Conservation (phyloP, 192 early-diverging fungal genomes). For the Coemansia sp. region DNA sequence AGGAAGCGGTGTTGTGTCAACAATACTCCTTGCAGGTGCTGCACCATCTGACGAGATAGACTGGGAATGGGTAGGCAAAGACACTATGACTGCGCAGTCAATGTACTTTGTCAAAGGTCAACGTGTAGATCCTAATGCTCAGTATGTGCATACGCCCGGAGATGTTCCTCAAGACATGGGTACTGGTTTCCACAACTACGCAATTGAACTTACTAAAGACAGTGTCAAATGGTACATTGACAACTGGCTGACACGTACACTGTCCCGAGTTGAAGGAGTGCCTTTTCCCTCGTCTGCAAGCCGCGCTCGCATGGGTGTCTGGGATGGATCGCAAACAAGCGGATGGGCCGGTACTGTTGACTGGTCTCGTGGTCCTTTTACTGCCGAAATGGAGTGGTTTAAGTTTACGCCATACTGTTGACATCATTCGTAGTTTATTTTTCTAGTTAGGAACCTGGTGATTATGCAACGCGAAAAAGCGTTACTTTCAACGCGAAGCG, state of each 20-base stretch:
- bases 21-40: slow-evolving; percentile 52
- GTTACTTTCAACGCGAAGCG: no score
- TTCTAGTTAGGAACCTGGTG: neutral
- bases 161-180: slow-evolving; percentile 38
- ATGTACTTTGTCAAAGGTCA: slow-evolving; percentile 56
- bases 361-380: slow-evolving; percentile 34
- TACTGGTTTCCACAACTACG: slow-evolving; percentile 54
- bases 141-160: slow-evolving; percentile 31
- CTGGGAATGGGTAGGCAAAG: slow-evolving; percentile 62
- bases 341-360: slow-evolving; percentile 50
- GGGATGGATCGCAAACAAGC: slow-evolving; percentile 48
- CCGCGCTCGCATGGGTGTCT: slow-evolving; percentile 44
- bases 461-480: no score
- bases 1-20: slow-evolving; percentile 54
- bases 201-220: slow-evolving; percentile 57
- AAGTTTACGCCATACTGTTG: slow-evolving; percentile 7
- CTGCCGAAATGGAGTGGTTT: slow-evolving; percentile 23
- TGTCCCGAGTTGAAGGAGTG: slow-evolving; percentile 18
- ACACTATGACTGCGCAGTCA: slow-evolving; percentile 48
- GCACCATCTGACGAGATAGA: slow-evolving; percentile 60
- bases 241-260: slow-evolving; percentile 44
- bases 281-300: slow-evolving; percentile 37
- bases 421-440: neutral
- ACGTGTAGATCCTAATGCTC: slow-evolving; percentile 36
- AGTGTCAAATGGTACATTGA: slow-evolving; percentile 61